phyloP scores from a whole-genome alignment of 2,329 filamentous ascomycete species.

The Exophiala viscosa region DNA sequence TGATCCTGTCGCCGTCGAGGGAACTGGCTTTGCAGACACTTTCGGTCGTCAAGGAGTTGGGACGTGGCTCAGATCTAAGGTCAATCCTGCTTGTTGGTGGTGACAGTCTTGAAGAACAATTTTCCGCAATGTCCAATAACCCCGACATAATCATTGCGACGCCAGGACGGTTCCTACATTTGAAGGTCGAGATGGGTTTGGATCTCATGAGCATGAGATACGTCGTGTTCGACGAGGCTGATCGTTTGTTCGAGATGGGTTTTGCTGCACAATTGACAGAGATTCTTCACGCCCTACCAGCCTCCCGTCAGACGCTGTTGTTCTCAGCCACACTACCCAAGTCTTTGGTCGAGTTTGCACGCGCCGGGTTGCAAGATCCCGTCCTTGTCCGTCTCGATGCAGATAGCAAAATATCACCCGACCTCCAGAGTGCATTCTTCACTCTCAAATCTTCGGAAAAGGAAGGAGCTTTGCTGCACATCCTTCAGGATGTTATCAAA shows the following conservation, averaged over 20 bases:
- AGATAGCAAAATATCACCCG: slow-evolving; percentile 92
- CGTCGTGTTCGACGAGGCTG: slow-evolving; percentile 95
- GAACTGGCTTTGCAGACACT: slow-evolving; percentile 92
- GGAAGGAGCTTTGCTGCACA: slow-evolving; percentile 83
- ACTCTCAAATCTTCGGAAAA: slow-evolving; percentile 88
- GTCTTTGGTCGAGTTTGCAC: slow-evolving; percentile 90
- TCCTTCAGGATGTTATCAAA: slow-evolving; percentile 87
- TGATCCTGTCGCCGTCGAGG: slow-evolving; percentile 88
- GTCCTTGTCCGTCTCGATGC: slow-evolving; percentile 85
- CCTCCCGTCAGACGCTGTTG: slow-evolving; percentile 79
- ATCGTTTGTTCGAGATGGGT: slow-evolving; percentile 97
- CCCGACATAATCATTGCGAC: slow-evolving; percentile 97
- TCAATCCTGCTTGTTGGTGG: slow-evolving; percentile 89
- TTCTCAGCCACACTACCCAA: slow-evolving; percentile 95
- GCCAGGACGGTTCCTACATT: slow-evolving; percentile 89
- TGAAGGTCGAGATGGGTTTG: slow-evolving; percentile 94
- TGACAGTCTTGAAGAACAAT: slow-evolving; percentile 93
- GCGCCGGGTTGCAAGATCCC: slow-evolving; percentile 88
- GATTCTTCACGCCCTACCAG: slow-evolving; percentile 82
- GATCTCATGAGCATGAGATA: slow-evolving; percentile 90
- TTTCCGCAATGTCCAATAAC: slow-evolving; percentile 85
- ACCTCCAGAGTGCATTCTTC: slow-evolving; percentile 94
- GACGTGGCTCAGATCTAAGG: slow-evolving; percentile 84
- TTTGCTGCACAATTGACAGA: slow-evolving; percentile 91
- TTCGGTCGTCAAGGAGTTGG: slow-evolving; percentile 93